Base-by-base conservation (phyloP, 257 asterid genomes). In the Thymus quinquecostatus region DNA sequence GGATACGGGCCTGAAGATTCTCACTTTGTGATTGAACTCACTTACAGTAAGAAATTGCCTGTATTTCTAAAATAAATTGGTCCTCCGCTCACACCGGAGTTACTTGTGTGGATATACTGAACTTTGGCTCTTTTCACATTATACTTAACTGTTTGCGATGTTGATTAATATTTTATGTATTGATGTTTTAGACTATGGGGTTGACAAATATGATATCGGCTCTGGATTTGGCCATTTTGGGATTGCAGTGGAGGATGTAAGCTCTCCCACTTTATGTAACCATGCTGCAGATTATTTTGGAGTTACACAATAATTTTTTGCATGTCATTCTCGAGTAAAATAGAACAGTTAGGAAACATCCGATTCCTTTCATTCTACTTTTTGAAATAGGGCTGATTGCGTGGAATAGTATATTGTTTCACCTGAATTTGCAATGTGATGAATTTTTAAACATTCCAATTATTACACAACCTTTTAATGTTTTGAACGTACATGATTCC, bases 1-100 rank as follows among this genome's bases (percentile, higher is more conserved):
- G 99, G 99, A 75, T 95, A 88, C 85, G 99, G 99, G 49, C 95
- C 98, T 3, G 99, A 95, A 82, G 97, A 95, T 83, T 86, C 97
- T 69, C 99, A 95, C 71, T 95, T 95, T 79, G 99, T 95, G 65
- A 86, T 92, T 74, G 99, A 95, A 77, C 96, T 95, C 77, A 95
- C 99, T 59, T 95, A 89, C 77, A 95, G 99, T 95, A 87, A 86
- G 94, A 65, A 57, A 41, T 72, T 71, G 21, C 32, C 34, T 10
- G 28, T 66, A 47, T 77, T 75, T 47, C 64, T 28, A 14, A 43
- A 58, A 21, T 28, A 14, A 43, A 58, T 28, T 53, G 13, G 33
- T 72, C n/a, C 32, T 63, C 66, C 27, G 33, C 72, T 50, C 29
- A 59, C 57, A 59, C 79, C 32, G 5, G 29, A 34, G 71, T 54